Percentiles rank a stretch among this genome's conserved stretches.
Conservation (phyloP, 495 filamentous ascomycete genomes). For the Penicillium lividum region DNA sequence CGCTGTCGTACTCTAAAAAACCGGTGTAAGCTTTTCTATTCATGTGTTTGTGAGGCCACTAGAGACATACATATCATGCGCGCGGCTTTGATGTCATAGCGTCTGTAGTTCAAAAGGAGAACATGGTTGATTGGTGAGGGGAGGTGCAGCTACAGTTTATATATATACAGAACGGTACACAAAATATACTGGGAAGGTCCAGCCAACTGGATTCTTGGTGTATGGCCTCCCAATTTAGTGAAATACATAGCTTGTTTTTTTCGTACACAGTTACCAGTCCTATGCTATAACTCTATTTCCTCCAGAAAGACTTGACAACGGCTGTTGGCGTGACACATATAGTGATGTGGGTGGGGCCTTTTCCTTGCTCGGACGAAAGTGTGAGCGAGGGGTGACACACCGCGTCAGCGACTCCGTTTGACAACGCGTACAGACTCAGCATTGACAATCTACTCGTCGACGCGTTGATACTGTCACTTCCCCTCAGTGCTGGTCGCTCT, state of each 20-base stretch:
- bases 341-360: too few relatives aligned
- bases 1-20: not conserved
- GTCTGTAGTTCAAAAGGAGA: not conserved
- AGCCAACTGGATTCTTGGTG: too few relatives aligned
- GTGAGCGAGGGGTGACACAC: too few relatives aligned
- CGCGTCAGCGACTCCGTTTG: too few relatives aligned
- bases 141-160: not conserved
- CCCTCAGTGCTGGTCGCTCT: not conserved
- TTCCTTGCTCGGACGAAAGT: too few relatives aligned
- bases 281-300: too few relatives aligned
- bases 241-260: too few relatives aligned
- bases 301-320: too few relatives aligned
- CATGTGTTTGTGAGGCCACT: not conserved
- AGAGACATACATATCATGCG: not conserved
- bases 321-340: too few relatives aligned
- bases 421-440: not conserved
- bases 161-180: not conserved
- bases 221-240: too few relatives aligned
- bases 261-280: too few relatives aligned
- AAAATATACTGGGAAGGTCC: too few relatives aligned
- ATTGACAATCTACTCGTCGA: slow-evolving; percentile 3
- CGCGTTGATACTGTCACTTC: not conserved
- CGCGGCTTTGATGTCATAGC: slow-evolving; percentile 1
- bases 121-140: not conserved
- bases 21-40: not conserved